phyloP scores from a whole-genome alignment of 2,329 filamentous ascomycete genomes.

The Proliferodiscus dingleyae region DNA sequence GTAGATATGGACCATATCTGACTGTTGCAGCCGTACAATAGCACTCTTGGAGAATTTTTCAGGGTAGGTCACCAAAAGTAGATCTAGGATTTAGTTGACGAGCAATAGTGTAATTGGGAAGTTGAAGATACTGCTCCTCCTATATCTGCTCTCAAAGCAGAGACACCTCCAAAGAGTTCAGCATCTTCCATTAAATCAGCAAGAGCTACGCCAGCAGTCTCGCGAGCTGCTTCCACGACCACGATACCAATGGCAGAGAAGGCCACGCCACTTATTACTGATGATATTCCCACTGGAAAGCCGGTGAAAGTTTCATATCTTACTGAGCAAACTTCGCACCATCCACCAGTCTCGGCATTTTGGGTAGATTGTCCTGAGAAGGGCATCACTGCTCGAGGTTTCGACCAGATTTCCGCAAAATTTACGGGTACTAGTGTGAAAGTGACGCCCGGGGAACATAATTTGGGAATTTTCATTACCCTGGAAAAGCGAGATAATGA shows the following conservation, averaged over 20 bases:
- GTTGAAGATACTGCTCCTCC: constrained; percentile 71
- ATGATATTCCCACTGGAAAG: constrained; percentile 26
- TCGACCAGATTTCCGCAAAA: constrained; percentile 94
- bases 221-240: constrained; percentile 19
- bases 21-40: constrained; percentile 71
- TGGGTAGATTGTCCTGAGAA: constrained; percentile 89
- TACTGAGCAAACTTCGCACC: constrained; percentile 96
- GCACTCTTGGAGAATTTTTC: constrained; percentile 94
- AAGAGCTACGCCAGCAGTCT: constrained; percentile 14
- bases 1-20: not conserved
- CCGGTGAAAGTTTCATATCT: constrained; percentile 83
- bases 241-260: constrained; percentile 15
- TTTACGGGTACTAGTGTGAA: constrained; percentile 95
- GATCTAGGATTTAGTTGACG: constrained; percentile 1
- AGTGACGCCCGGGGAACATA: constrained; percentile 87
- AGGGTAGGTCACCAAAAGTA: constrained; percentile 55
- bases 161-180: constrained; percentile 18
- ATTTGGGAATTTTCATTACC: constrained; percentile 91
- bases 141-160: constrained; percentile 37
- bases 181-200: constrained; percentile 28
- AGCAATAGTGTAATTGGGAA: constrained; percentile 82
- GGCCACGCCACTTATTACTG: not conserved
- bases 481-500: constrained; percentile 76
- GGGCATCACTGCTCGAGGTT: constrained; percentile 81
- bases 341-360: constrained; percentile 95